These are phyloP conservation scores for Tylopilus cervinicoccineus DNA, from an alignment of 768 basidiomycete genomes.

Conservation along the genomic window DNA sequence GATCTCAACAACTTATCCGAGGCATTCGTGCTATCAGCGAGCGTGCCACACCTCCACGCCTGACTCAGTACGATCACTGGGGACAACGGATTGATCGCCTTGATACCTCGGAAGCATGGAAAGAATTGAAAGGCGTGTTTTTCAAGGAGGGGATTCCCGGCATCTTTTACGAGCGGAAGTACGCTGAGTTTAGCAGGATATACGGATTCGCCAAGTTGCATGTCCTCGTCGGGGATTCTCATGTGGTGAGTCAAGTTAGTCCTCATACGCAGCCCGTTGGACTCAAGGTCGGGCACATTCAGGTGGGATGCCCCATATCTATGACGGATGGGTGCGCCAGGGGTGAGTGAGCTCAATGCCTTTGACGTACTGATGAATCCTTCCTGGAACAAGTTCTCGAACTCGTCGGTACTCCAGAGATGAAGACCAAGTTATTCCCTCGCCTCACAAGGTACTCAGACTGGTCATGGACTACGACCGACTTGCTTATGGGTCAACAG, in stretches of 20 bases:
- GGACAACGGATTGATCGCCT: conserved; percentile 62
- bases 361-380: background rate
- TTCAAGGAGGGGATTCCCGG: conserved; percentile 66
- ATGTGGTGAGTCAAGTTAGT: conserved; percentile 42
- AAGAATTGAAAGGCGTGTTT: conserved; percentile 55
- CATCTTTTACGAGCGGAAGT: conserved; percentile 64
- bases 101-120: conserved; percentile 72
- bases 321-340: conserved; percentile 81
- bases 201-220: conserved; percentile 65
- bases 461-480: background rate
- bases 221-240: conserved; percentile 59
- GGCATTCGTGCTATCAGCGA: conserved; percentile 49
- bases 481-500: conserved; percentile 30
- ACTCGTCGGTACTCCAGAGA: conserved; percentile 52
- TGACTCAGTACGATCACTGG: conserved; percentile 75
- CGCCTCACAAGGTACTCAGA: conserved; percentile 53
- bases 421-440: conserved; percentile 56
- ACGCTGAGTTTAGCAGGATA: conserved; percentile 54
- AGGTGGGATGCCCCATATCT: conserved; percentile 70
- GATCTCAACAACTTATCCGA: conserved; percentile 21
- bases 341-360: conserved; percentile 28
- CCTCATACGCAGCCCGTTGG: background rate
- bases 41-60: conserved; percentile 43
- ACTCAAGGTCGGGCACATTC: background rate
- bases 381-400: conserved; percentile 48